phyloP scores from a whole-genome alignment of 495 filamentous ascomycete genomes.

The Talaromyces stipitatus region DNA sequence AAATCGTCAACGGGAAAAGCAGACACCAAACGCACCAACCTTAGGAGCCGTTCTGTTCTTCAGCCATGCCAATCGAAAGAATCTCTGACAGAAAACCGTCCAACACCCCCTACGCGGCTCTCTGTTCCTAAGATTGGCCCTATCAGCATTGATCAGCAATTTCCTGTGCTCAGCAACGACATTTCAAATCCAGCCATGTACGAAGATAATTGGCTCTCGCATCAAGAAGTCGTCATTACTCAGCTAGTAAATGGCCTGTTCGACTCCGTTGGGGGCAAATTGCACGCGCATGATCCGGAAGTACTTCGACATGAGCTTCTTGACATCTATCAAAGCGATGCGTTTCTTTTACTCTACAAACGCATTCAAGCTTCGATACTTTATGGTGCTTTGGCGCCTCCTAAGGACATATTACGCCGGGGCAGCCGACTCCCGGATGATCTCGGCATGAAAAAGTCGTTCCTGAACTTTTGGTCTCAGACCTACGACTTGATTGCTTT shows the following conservation, averaged over 20 bases:
- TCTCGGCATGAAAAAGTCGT: conserved; percentile 49
- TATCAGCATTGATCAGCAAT: conserved; percentile 25
- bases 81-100: background rate
- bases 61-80: background rate
- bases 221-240: conserved; percentile 55
- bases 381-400: conserved; percentile 51
- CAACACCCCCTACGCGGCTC: background rate
- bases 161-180: conserved; percentile 48
- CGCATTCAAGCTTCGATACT: conserved; percentile 56
- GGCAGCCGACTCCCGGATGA: conserved; percentile 46
- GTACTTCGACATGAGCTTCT: conserved; percentile 39
- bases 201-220: conserved; percentile 57
- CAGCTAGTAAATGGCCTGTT: conserved; percentile 55
- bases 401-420: conserved; percentile 41
- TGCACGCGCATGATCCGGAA: conserved; percentile 16
- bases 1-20: background rate
- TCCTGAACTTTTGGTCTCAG: conserved; percentile 49
- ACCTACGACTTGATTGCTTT: conserved; percentile 47
- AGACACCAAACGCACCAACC: background rate
- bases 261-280: conserved; percentile 17
- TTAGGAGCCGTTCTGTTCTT: background rate
- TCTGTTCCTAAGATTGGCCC: background rate
- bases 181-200: conserved; percentile 51
- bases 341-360: conserved; percentile 47
- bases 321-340: conserved; percentile 45